A percentile compares a stretch with the other conserved stretches of the same genome.
Evolutionary conservation across 2,329 filamentous ascomycete species (phyloP).

Genomic region (Rugonectria rugulosa): DNA sequence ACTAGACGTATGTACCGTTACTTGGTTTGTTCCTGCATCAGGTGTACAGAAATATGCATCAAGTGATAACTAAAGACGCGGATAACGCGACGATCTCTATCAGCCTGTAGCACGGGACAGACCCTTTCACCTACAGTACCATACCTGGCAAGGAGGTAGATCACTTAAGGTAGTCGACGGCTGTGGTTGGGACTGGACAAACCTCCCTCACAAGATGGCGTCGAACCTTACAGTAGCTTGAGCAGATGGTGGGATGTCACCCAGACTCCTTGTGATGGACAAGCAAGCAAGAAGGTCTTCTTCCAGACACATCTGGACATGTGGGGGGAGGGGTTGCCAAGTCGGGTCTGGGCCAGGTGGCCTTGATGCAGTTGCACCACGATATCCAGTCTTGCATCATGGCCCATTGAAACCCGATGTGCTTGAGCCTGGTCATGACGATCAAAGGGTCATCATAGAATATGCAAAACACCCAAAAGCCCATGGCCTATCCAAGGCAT

Average conservation of each 20-base stretch:
- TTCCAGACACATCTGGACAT: slow-evolving; percentile 12
- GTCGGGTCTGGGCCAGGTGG: slow-evolving; percentile 20
- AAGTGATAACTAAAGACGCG: slow-evolving; percentile 2
- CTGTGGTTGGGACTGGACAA: slow-evolving; percentile 1
- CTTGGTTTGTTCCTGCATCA: not conserved
- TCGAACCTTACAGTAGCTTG: slow-evolving; percentile 24
- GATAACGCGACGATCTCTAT: slow-evolving; percentile 2
- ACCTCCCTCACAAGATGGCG: slow-evolving; percentile 10
- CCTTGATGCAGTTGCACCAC: slow-evolving; percentile 26
- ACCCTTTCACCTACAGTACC: slow-evolving; percentile 1
- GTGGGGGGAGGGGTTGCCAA: slow-evolving; percentile 27
- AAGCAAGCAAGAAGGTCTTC: slow-evolving; percentile 20
- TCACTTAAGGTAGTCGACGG: not conserved
- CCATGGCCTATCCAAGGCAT: slow-evolving; percentile 7
- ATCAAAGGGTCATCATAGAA: slow-evolving; percentile 30
- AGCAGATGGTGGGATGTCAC: slow-evolving; percentile 3
- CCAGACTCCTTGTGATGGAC: not conserved
- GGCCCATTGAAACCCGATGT: slow-evolving; percentile 2
- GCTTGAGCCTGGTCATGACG: slow-evolving; percentile 24
- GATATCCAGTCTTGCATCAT: slow-evolving; percentile 34
- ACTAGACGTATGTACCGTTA: not conserved
- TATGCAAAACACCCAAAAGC: slow-evolving; percentile 14
- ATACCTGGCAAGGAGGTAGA: too few relatives aligned
- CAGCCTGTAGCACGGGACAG: not conserved
- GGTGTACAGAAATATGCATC: not conserved